Conservation (phyloP, 2,329 filamentous ascomycete species). For the Chrysosporium keratinophilum region DNA sequence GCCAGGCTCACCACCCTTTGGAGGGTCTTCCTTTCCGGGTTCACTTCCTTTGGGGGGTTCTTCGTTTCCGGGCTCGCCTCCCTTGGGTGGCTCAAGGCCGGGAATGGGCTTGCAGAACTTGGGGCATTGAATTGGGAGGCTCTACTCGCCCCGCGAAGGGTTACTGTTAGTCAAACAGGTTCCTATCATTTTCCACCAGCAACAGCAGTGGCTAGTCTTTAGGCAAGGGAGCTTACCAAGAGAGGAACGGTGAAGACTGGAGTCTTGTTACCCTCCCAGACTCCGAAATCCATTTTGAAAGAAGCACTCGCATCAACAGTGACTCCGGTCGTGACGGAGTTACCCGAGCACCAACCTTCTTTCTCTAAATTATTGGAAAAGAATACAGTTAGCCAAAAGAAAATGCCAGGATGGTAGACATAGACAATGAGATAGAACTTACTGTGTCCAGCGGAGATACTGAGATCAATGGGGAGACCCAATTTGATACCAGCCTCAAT, state of each 20-base stretch:
- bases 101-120: conserved; percentile 7
- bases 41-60: background rate
- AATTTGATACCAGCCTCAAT: conserved; percentile 14
- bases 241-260: conserved; percentile 10
- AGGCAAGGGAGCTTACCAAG: conserved; percentile 2
- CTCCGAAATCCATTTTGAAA: conserved; percentile 3
- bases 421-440: background rate
- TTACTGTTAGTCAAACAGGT: background rate
- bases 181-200: background rate
- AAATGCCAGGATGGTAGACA: background rate
- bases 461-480: conserved; percentile 14
- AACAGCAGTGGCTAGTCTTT: background rate
- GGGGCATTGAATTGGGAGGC: conserved; percentile 6
- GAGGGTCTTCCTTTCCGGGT: background rate
- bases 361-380: conserved; percentile 8
- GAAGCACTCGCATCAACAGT: background rate
- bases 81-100: conserved; percentile 1
- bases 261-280: background rate
- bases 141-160: background rate
- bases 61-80: background rate
- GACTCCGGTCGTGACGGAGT: conserved; percentile 2
- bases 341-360: conserved; percentile 16
- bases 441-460: conserved; percentile 15
- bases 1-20: background rate
- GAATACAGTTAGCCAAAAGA: background rate